Evolutionary conservation across 768 basidiomycete species (phyloP), one percentile per base, ranked within the genome.

Genomic region (Boletus vinaceobasis): DNA sequence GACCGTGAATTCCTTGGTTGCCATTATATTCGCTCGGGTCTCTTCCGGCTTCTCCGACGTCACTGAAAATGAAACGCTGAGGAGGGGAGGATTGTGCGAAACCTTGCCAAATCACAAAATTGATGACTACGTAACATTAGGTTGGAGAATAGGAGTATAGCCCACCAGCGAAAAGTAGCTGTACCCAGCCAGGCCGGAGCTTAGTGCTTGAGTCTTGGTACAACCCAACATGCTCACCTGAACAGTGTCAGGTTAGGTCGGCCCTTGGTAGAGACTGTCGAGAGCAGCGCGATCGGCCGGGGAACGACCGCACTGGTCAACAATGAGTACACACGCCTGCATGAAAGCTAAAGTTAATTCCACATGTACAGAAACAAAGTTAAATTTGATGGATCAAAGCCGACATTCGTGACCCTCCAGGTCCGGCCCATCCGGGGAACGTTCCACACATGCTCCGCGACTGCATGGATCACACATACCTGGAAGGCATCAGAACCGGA

Each of bases 1-100:
- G 47, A 86, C 80, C 8, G 83, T 84, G 68, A 91, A 92, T 63
- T 87, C 77, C 56, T 82, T 84, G 15, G 81, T 86, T 0, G 74
- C 72, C 46, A 79, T 68, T 57, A 89, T 86, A 57, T 90, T 90
- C 55, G 78, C 75, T 46, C 81, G 76, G 17, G 84, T 86, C 64
- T 90, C 86, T 65, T 84, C 82, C 37, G 76, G 74, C 35, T 72
- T 69, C 27, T 71, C 72, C 38, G 70, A 72, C 21, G 74, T 74
- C 43, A 78, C 61, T 26, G 74, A 73, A 65, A 87, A 82, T 7
- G 84, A 85, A 45, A 90, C 62, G 69, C 81, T 82, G 59, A 91
- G 61, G 53, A 85, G 72, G 1, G 88, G 85, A 3, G 88, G 88
- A 54, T 86, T 77, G 65, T 83, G 79, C 15, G 83, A 77, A 39